Conservation (phyloP, 768 basidiomycete genomes). For the Pisolithus sp. region DNA sequence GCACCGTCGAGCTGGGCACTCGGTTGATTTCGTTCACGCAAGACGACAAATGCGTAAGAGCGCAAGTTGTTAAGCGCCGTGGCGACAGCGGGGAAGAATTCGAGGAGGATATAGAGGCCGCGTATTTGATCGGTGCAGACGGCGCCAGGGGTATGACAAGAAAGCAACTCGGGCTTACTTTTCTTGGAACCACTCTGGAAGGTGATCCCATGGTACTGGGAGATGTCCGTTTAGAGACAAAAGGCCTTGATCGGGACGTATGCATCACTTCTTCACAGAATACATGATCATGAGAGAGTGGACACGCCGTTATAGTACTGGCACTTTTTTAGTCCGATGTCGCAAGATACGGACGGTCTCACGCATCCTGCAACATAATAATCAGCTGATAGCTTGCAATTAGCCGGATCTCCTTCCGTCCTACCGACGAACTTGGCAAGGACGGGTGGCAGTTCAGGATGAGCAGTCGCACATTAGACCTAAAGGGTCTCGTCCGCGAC, state of each 20-base stretch:
- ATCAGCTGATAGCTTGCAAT: conserved; percentile 4
- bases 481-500: conserved; percentile 12
- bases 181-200: conserved; percentile 34
- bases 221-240: conserved; percentile 29
- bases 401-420: conserved; percentile 1
- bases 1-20: conserved; percentile 37
- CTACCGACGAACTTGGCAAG: conserved; percentile 13
- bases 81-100: conserved; percentile 14
- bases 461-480: conserved; percentile 3
- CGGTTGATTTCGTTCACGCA: conserved; percentile 40
- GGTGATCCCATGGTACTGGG: conserved; percentile 24
- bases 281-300: background rate
- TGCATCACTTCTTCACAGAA: background rate
- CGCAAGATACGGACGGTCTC: background rate
- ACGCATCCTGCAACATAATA: background rate
- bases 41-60: conserved; percentile 29
- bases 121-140: conserved; percentile 38
- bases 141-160: conserved; percentile 34
- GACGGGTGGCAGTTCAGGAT: conserved; percentile 17
- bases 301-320: conserved; percentile 12
- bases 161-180: conserved; percentile 35
- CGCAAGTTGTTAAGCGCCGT: conserved; percentile 24
- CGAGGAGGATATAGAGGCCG: conserved; percentile 21
- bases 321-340: conserved; percentile 15
- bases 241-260: conserved; percentile 26